Percentiles rank a stretch among this genome's conserved stretches.
phyloP scores from a whole-genome alignment of 2,329 filamentous ascomycete genomes.

The Colletotrichum euphorbiae region DNA sequence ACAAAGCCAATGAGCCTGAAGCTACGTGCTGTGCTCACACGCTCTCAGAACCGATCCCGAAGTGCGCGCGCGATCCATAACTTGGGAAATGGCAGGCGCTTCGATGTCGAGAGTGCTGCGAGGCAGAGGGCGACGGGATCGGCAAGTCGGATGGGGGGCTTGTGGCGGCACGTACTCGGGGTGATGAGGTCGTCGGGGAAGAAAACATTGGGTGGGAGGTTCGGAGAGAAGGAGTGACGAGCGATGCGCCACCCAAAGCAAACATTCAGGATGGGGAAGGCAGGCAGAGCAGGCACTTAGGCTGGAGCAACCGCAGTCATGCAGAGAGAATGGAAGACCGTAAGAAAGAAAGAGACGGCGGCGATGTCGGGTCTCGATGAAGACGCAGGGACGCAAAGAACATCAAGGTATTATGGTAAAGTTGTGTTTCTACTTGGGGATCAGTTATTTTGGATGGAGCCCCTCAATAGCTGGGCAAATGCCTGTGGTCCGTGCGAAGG shows the following conservation, averaged over 20 bases:
- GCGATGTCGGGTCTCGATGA: conserved; percentile 33
- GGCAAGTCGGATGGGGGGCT: conserved; percentile 32
- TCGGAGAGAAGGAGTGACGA: conserved; percentile 32
- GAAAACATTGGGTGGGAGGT: conserved; percentile 39
- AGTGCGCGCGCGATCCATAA: conserved; percentile 49
- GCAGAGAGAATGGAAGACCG: conserved; percentile 2
- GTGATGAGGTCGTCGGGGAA: conserved; percentile 30
- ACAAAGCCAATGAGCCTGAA: conserved; percentile 38
- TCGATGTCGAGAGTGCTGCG: neutral
- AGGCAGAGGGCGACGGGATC: conserved; percentile 23
- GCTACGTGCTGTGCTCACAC: conserved; percentile 48
- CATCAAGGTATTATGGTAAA: conserved; percentile 32
- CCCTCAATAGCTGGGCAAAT: conserved; percentile 32
- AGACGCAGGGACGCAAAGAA: conserved; percentile 19
- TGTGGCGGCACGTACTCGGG: conserved; percentile 39
- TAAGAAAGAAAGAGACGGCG: conserved; percentile 8
- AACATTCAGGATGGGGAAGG: conserved; percentile 33
- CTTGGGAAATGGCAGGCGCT: conserved; percentile 39
- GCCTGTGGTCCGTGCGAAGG: conserved; percentile 19
- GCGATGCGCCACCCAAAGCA: conserved; percentile 38
- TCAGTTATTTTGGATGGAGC: conserved; percentile 38
- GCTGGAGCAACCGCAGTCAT: conserved; percentile 15
- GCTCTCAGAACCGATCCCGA: conserved; percentile 43
- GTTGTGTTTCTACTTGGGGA: conserved; percentile 29
- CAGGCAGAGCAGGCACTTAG: conserved; percentile 7